These are phyloP conservation scores for Monilinia aucupariae DNA, from an alignment of 2,329 filamentous ascomycete genomes.

Conservation along the genomic window DNA sequence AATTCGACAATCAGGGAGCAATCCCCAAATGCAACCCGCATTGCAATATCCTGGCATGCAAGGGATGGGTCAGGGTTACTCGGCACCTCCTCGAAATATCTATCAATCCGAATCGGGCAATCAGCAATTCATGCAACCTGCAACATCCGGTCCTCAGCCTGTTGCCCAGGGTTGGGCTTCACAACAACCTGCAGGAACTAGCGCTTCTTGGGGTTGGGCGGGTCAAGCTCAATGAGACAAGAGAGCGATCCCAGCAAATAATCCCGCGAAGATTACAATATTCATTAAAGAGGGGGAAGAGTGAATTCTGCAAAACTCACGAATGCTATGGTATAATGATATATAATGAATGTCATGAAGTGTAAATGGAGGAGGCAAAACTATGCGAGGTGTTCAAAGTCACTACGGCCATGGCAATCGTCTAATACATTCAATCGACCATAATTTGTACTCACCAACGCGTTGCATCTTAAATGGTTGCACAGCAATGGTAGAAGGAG, in stretches of 20 bases:
- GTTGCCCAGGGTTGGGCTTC: slow-evolving; percentile 34
- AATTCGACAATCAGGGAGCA: slow-evolving; percentile 51
- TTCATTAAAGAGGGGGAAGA: background rate
- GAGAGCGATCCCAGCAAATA: background rate
- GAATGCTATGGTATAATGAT: slow-evolving; percentile 24
- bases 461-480: background rate
- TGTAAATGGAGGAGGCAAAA: no score
- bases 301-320: slow-evolving; percentile 20
- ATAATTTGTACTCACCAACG: background rate
- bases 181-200: slow-evolving; percentile 30
- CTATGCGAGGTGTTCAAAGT: background rate
- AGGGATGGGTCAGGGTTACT: slow-evolving; percentile 53
- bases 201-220: slow-evolving; percentile 33
- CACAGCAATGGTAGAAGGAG: background rate
- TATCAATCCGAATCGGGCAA: slow-evolving; percentile 59
- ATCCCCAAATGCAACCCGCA: slow-evolving; percentile 51
- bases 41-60: slow-evolving; percentile 62
- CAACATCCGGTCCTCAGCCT: slow-evolving; percentile 38
- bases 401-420: background rate
- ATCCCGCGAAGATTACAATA: background rate
- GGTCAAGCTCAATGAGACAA: slow-evolving; percentile 28
- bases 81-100: slow-evolving; percentile 48
- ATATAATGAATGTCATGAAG: background rate
- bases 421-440: background rate
- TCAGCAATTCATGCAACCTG: slow-evolving; percentile 62